phyloP scores from a whole-genome alignment of 345 rosid species.

The Balakata baccata region DNA sequence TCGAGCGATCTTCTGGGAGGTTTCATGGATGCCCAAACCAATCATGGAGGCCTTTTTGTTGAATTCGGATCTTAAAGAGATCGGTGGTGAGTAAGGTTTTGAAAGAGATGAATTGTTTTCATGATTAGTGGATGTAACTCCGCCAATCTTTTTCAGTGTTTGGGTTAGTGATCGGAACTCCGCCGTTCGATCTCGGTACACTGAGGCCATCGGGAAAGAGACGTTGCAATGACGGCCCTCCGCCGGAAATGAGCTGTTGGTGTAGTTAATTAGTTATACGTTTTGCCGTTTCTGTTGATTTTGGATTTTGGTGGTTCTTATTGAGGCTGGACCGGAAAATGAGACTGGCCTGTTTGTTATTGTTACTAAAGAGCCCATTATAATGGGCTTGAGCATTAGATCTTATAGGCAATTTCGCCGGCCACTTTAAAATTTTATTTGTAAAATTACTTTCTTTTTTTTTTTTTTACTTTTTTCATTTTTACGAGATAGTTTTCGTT shows the following conservation, averaged over 20 bases:
- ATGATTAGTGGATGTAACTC: conserved; percentile 32
- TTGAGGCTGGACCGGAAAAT: not conserved
- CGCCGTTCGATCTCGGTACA: conserved; percentile 71
- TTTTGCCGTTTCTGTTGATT: conserved; percentile 1
- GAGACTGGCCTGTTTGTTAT: no score
- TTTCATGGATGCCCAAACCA: conserved; percentile 61
- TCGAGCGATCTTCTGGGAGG: conserved; percentile 65
- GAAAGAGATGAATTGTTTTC: conserved; percentile 28
- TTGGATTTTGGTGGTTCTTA: not conserved
- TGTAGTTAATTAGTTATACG: conserved; percentile 1
- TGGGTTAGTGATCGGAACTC: conserved; percentile 74
- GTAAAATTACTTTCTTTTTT: no score
- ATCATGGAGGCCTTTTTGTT: conserved; percentile 68
- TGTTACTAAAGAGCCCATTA: no score
- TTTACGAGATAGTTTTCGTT: no score
- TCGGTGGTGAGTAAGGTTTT: conserved; percentile 28
- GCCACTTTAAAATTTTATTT: no score
- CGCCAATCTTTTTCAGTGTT: conserved; percentile 67
- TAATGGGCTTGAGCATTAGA: no score
- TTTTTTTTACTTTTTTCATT: no score
- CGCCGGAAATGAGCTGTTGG: not conserved
- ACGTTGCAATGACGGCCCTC: not conserved
- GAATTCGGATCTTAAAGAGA: conserved; percentile 72
- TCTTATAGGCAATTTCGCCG: no score
- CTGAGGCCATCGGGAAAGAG: conserved; percentile 40